Conservation (phyloP, 768 basidiomycete genomes). For the Tricholoma terreum region DNA sequence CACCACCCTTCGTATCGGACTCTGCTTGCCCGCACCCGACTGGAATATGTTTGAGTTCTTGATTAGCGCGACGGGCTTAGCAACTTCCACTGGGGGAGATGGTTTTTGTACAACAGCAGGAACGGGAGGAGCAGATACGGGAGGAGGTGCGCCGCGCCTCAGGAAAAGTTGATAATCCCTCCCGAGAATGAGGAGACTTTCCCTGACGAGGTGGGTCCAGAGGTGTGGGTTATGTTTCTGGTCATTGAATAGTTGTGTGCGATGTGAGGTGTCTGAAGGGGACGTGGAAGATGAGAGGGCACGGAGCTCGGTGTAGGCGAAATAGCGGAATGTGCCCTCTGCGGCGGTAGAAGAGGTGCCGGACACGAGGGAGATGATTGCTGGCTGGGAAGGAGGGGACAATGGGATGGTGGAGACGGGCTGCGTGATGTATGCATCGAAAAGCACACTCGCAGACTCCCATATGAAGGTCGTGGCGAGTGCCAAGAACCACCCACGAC, state of each 20-base stretch:
- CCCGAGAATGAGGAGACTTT: constrained; percentile 59
- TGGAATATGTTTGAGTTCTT: constrained; percentile 46
- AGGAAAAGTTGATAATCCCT: constrained; percentile 67
- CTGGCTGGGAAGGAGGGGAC: constrained; percentile 27
- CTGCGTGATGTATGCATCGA: constrained; percentile 57
- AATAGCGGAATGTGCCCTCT: constrained; percentile 52
- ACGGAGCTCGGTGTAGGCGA: constrained; percentile 64
- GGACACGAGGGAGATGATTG: constrained; percentile 60
- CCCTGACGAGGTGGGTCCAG: constrained; percentile 60
- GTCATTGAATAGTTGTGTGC: constrained; percentile 62
- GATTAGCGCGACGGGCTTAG: constrained; percentile 20
- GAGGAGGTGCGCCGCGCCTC: constrained; percentile 48
- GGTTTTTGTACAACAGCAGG: constrained; percentile 2
- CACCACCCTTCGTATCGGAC: constrained; percentile 52
- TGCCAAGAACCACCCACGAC: constrained; percentile 48
- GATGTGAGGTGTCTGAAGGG: constrained; percentile 37
- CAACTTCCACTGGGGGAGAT: constrained; percentile 15
- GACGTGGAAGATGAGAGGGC: constrained; percentile 46
- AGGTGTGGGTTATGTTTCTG: constrained; percentile 62
- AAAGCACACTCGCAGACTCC: constrained; percentile 62
- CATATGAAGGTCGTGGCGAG: constrained; percentile 52
- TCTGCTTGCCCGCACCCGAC: constrained; percentile 27
- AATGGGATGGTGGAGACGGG: constrained; percentile 29
- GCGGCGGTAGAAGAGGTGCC: constrained; percentile 49
- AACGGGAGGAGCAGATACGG: constrained; percentile 19